Evolutionary conservation across 2,329 filamentous ascomycete species (phyloP).

Genomic region (Tolypocladium capitatum): DNA sequence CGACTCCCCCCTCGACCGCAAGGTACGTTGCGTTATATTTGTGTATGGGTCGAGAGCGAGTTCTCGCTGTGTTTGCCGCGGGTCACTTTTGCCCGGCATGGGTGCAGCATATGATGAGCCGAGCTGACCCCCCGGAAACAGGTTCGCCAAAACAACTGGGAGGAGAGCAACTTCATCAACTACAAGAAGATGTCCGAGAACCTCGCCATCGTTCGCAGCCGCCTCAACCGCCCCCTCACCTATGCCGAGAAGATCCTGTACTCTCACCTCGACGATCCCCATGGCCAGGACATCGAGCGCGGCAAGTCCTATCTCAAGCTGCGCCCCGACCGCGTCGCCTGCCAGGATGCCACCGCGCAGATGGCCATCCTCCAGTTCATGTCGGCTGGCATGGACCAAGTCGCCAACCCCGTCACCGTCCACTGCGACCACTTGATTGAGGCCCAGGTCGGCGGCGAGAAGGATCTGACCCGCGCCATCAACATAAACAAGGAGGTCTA

Average conservation of each 20-base stretch:
- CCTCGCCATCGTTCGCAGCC: conserved; percentile 73
- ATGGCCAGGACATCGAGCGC: conserved; percentile 91
- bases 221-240: conserved; percentile 86
- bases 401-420: conserved; percentile 91
- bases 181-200: conserved; percentile 99
- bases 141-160: conserved; percentile 93
- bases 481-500: conserved; percentile 93
- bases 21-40: conserved; percentile 39
- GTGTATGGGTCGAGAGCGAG: not conserved
- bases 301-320: conserved; percentile 93
- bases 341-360: conserved; percentile 98
- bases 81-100: not conserved
- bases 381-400: conserved; percentile 91
- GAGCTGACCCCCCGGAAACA: conserved; percentile 11
- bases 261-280: conserved; percentile 94
- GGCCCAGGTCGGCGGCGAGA: conserved; percentile 76
- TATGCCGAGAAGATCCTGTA: conserved; percentile 98
- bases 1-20: conserved; percentile 78
- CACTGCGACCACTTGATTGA: conserved; percentile 99
- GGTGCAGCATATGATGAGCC: not conserved
- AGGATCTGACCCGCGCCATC: conserved; percentile 74
- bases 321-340: conserved; percentile 92
- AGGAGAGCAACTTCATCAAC: conserved; percentile 96
- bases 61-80: not conserved
- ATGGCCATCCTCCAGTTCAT: conserved; percentile 99